Conservation (phyloP, 2,329 filamentous ascomycete species). For the Epichloe aotearoae region DNA sequence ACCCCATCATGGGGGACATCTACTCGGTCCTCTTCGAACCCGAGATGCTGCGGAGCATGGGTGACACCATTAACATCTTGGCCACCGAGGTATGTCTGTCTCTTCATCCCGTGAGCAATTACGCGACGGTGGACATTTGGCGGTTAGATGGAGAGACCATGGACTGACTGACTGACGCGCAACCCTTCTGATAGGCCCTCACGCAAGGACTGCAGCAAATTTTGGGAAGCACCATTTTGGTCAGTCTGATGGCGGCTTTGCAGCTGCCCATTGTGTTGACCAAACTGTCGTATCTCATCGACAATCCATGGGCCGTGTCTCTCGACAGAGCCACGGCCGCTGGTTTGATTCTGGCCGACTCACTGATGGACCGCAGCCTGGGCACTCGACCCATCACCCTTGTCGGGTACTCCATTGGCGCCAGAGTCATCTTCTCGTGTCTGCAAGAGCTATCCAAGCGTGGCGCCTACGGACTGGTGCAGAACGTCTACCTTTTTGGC, state of each 20-base stretch:
- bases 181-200: slow-evolving; percentile 49
- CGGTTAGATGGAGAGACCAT: not conserved
- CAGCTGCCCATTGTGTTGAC: slow-evolving; percentile 86
- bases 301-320: slow-evolving; percentile 98
- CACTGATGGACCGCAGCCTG: slow-evolving; percentile 79
- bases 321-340: slow-evolving; percentile 78
- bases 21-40: slow-evolving; percentile 97
- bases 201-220: slow-evolving; percentile 95
- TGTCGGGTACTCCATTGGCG: slow-evolving; percentile 86
- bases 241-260: slow-evolving; percentile 81
- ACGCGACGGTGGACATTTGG: not conserved
- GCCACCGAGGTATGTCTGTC: slow-evolving; percentile 69
- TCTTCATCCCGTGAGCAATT: not conserved
- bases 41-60: slow-evolving; percentile 95
- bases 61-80: slow-evolving; percentile 95
- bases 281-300: slow-evolving; percentile 90
- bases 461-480: slow-evolving; percentile 73
- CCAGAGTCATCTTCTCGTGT: slow-evolving; percentile 85
- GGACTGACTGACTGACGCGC: not conserved
- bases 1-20: slow-evolving; percentile 95
- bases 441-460: slow-evolving; percentile 74
- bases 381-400: slow-evolving; percentile 85
- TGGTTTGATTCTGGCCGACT: slow-evolving; percentile 87
- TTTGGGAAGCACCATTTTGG: slow-evolving; percentile 76
- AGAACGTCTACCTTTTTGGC: slow-evolving; percentile 93